A percentile compares a stretch with the other conserved stretches of the same genome.
These are phyloP conservation scores for Onygena corvina DNA, from an alignment of 2,329 filamentous ascomycete species.

Conservation along the genomic window DNA sequence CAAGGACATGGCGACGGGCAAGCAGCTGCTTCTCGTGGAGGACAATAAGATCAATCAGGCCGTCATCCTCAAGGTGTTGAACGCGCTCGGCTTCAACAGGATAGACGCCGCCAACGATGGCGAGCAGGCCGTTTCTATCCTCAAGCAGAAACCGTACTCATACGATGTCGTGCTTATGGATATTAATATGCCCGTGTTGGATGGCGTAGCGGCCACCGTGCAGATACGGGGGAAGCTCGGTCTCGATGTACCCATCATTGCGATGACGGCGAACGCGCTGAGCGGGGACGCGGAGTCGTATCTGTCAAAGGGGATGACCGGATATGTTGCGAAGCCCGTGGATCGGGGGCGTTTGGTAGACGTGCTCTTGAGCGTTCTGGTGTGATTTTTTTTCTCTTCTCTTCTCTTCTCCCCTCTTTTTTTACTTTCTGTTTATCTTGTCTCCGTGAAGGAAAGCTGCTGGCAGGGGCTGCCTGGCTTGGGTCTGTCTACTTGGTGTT, in stretches of 20 bases:
- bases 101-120: constrained; percentile 36
- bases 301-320: constrained; percentile 44
- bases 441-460: no score
- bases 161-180: constrained; percentile 40
- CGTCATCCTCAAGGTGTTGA: constrained; percentile 30
- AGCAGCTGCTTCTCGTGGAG: constrained; percentile 33
- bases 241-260: constrained; percentile 39
- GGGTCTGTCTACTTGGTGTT: no score
- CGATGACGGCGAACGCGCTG: constrained; percentile 46
- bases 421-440: no score
- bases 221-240: constrained; percentile 30
- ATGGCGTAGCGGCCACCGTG: constrained; percentile 35
- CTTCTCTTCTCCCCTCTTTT: no score
- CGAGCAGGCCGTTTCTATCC: constrained; percentile 32
- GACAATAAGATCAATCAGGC: constrained; percentile 36
- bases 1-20: constrained; percentile 26
- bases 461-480: no score
- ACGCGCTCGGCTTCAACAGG: constrained; percentile 31
- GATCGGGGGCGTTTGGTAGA: constrained; percentile 38
- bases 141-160: constrained; percentile 32
- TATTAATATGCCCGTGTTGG: constrained; percentile 38
- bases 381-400: no score
- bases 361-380: constrained; percentile 25
- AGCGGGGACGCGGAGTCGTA: constrained; percentile 45
- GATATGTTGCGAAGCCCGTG: constrained; percentile 45